These are phyloP conservation scores for Exophiala xenobiotica DNA, from an alignment of 2,329 filamentous ascomycete species.

Conservation along the genomic window DNA sequence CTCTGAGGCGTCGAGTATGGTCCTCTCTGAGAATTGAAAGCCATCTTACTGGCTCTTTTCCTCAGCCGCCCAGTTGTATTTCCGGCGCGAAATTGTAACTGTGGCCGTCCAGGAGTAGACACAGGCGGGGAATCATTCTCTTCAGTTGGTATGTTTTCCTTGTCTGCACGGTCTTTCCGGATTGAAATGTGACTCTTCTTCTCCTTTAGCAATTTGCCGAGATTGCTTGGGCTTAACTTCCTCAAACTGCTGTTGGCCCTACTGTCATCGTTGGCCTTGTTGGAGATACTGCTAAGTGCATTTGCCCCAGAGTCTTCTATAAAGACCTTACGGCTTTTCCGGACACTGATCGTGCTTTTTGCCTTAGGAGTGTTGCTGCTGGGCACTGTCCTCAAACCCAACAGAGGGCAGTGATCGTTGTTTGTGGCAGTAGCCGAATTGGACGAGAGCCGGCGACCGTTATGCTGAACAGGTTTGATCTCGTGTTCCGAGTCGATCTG, in stretches of 20 bases:
- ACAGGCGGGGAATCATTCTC: conserved; percentile 14
- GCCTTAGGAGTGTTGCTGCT: conserved; percentile 10
- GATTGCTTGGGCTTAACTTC: conserved; percentile 25
- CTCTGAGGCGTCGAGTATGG: conserved; percentile 11
- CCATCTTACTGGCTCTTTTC: conserved; percentile 15
- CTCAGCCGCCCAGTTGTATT: conserved; percentile 16
- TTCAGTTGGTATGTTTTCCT: conserved; percentile 25
- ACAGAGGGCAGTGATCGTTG: conserved; percentile 7
- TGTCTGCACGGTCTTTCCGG: conserved; percentile 10
- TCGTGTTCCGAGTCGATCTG: too few relatives aligned
- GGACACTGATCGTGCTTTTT: not conserved
- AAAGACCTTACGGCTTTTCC: conserved; percentile 17
- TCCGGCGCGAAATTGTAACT: conserved; percentile 23
- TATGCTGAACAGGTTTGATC: not conserved
- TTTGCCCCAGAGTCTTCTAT: conserved; percentile 7
- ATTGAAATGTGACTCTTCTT: conserved; percentile 16
- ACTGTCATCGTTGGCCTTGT: conserved; percentile 14
- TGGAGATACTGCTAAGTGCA: conserved; percentile 13
- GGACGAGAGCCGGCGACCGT: not conserved
- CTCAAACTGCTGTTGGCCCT: conserved; percentile 13
- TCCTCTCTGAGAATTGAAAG: conserved; percentile 5
- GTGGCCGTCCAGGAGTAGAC: conserved; percentile 23
- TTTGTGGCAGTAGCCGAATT: not conserved
- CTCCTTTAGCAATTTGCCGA: conserved; percentile 20
- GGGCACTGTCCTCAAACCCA: conserved; percentile 11